These are phyloP conservation scores for Omphalea diandra DNA, from an alignment of 441 rosid species.

Conservation along the genomic window DNA sequence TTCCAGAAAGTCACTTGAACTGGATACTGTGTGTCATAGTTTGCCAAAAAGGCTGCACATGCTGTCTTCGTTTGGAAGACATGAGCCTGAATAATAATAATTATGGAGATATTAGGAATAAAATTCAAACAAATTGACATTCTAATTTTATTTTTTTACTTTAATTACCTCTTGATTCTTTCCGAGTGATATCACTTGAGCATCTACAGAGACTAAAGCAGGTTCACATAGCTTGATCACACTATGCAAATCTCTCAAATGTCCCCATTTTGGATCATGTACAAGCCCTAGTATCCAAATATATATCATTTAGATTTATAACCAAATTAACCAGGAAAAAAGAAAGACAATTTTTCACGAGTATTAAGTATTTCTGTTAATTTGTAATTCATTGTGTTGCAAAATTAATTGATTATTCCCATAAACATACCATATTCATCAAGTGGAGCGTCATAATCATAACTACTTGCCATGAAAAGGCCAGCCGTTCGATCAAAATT, in stretches of 20 bases:
- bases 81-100: conserved; percentile 81
- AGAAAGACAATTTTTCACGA: no score
- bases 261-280: conserved; percentile 95
- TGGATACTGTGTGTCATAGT: conserved; percentile 51
- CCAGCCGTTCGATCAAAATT: conserved; percentile 96
- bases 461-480: conserved; percentile 90
- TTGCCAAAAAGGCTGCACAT: conserved; percentile 93
- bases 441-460: conserved; percentile 91
- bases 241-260: conserved; percentile 85
- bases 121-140: not conserved
- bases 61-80: conserved; percentile 62
- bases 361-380: no score
- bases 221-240: conserved; percentile 85
- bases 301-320: not conserved
- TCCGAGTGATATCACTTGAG: conserved; percentile 64
- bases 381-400: no score
- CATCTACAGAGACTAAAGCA: conserved; percentile 71
- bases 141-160: not conserved
- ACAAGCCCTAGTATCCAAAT: conserved; percentile 46
- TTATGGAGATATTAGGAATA: not conserved
- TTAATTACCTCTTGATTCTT: conserved; percentile 81
- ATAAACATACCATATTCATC: conserved; percentile 81
- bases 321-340: no score
- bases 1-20: conserved; percentile 67
- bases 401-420: no score